Base-by-base conservation (phyloP, 352 stramenopile genomes). In the Phytophthora sansomeana region DNA sequence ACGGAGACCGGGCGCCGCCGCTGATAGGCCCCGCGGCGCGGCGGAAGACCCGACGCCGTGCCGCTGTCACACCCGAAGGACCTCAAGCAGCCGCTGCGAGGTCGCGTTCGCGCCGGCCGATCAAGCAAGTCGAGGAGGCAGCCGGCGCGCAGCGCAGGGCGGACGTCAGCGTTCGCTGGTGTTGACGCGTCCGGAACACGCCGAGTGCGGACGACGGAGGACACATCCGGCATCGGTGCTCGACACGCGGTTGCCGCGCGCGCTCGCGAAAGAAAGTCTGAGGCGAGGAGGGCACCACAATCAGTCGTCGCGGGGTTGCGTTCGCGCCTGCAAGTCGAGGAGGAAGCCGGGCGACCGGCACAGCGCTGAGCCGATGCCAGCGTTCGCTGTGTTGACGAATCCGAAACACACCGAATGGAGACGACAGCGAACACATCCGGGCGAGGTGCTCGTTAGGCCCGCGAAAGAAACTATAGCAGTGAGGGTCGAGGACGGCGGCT, bases 21-120 rank as follows among this genome's bases (percentile, higher is more conserved):
- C 28, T 72, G 63, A 71, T 71, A 71, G 56, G 56, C 51, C 28
- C 43, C 13, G 11, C 14, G 35, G 1, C 26, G 42, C 17, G 10
- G 32, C 47, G 44, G 46, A 65, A 70, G 62, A 35, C 54, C 42
- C 61, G 17, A 69, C 19, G 8, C 43, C 14, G 41, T 70, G 62
- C 47, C 43, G 62, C 54, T 38, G 47, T 65, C 55, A 60, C 52
- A 63, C n/a, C 5, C 30, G 55, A 48, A 38, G 62, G 63, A 62
- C 56, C 57, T 70, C 60, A 69, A 69, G 42, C 33, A n/a, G n/a
- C 33, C 29, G n/a, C n/a, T n/a, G n/a, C n/a, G n/a, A n/a, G n/a
- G n/a, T n/a, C n/a, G n/a, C n/a, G n/a, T n/a, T n/a, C n/a, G n/a
- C n/a, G n/a, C n/a, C n/a, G n/a, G n/a, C n/a, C n/a, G n/a, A n/a